A percentile compares a stretch with the other conserved stretches of the same genome.
phyloP scores from a whole-genome alignment of 192 early-diverging fungal genomes.

The Borealophlyctis nickersoniae region DNA sequence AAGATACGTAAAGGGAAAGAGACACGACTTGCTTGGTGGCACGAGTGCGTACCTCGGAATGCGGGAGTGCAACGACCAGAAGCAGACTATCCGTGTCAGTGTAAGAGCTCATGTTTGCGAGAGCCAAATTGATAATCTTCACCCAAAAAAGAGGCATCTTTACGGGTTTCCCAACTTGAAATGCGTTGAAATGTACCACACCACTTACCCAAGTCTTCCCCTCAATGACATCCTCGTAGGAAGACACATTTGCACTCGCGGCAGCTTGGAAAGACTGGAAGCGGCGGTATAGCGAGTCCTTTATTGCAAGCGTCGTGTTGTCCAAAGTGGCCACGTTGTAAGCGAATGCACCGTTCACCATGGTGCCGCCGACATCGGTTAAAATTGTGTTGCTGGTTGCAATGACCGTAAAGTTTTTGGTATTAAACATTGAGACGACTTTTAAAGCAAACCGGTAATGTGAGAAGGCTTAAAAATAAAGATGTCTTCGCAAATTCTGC shows the following conservation, averaged over 20 bases:
- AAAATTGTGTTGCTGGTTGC: background rate
- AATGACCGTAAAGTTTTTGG: background rate
- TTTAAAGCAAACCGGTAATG: no score
- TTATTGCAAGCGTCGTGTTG: background rate
- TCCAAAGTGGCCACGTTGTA: background rate
- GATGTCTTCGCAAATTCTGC: no score
- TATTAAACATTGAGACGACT: background rate
- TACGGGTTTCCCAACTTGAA: no score
- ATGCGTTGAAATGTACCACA: no score
- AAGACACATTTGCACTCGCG: background rate
- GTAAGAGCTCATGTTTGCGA: conserved; percentile 3
- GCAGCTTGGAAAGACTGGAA: background rate
- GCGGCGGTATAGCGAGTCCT: background rate
- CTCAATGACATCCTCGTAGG: background rate
- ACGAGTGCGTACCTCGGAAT: background rate
- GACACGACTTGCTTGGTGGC: no score
- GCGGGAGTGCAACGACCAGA: background rate
- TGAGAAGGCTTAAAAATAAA: no score
- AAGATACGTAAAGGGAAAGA: background rate
- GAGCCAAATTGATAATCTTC: no score
- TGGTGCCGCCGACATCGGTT: background rate
- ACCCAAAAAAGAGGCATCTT: no score
- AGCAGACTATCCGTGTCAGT: background rate
- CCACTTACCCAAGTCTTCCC: no score
- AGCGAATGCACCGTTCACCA: background rate